Conservation (phyloP, 2,329 filamentous ascomycete species). For the Neopestalotiopsis sp. region DNA sequence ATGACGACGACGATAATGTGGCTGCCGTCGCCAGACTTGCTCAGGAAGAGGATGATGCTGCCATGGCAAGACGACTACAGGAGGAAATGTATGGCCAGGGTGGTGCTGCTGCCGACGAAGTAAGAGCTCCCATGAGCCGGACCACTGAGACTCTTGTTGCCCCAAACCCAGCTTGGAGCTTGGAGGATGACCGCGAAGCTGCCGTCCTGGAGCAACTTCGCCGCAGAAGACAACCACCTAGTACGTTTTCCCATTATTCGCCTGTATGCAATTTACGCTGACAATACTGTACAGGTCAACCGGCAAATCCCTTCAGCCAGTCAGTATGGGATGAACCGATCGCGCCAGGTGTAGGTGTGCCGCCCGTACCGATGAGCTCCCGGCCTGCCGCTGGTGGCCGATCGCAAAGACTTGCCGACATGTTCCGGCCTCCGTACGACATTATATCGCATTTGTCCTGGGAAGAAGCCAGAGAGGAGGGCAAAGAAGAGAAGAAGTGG, state of each 20-base stretch:
- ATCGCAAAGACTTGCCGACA: conserved; percentile 80
- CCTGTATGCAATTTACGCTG: not conserved
- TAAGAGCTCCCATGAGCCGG: conserved; percentile 88
- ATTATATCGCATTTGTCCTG: conserved; percentile 82
- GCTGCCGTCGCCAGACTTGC: conserved; percentile 52
- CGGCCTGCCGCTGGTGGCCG: conserved; percentile 59
- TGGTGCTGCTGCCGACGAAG: conserved; percentile 47
- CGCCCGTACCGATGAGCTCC: conserved; percentile 40
- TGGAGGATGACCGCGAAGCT: conserved; percentile 61
- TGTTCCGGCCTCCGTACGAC: conserved; percentile 92
- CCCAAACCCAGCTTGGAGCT: conserved; percentile 60
- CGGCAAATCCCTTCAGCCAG: conserved; percentile 37
- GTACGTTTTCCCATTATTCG: conserved; percentile 27
- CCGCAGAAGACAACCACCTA: conserved; percentile 42
- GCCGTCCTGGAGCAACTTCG: conserved; percentile 72
- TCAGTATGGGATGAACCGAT: conserved; percentile 44
- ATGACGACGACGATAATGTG: conserved; percentile 47
- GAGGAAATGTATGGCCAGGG: conserved; percentile 78
- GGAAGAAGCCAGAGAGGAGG: conserved; percentile 83
- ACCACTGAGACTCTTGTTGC: conserved; percentile 92
- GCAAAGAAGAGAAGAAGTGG: conserved; percentile 92
- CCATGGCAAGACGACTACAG: conserved; percentile 89
- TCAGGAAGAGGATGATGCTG: conserved; percentile 85
- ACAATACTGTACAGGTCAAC: conserved; percentile 19
- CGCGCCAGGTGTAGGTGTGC: conserved; percentile 37